Percentiles rank a stretch among this genome's conserved stretches.
Evolutionary conservation across 2,329 filamentous ascomycete genomes (phyloP).

Genomic region (Penicillium sp.): DNA sequence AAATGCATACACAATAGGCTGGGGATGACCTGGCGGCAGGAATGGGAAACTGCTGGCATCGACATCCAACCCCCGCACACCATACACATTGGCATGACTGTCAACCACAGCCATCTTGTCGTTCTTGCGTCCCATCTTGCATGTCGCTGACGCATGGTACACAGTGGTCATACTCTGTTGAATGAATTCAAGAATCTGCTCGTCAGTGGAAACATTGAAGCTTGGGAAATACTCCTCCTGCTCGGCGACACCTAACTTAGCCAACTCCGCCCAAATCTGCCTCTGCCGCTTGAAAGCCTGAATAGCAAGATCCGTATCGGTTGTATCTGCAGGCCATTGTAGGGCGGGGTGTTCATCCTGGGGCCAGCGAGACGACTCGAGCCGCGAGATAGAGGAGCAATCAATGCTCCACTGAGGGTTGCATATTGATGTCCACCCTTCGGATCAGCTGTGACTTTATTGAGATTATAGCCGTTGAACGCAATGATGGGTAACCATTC

Average conservation of each 20-base stretch:
- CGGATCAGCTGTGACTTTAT: no score
- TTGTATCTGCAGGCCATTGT: no score
- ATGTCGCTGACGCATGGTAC: conserved; percentile 37
- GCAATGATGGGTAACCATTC: no score
- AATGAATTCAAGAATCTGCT: conserved; percentile 38
- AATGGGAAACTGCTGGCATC: conserved; percentile 36
- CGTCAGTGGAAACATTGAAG: conserved; percentile 38
- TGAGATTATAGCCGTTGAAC: no score
- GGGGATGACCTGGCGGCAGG: conserved; percentile 39
- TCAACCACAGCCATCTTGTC: conserved; percentile 38
- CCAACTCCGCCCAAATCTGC: conserved; percentile 30
- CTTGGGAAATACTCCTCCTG: conserved; percentile 37
- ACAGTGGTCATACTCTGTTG: conserved; percentile 25
- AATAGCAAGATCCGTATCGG: no score
- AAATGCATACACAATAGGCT: conserved; percentile 36
- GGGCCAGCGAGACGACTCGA: no score
- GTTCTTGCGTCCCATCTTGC: conserved; percentile 36
- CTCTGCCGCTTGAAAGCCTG: conserved; percentile 22
- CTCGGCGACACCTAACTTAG: conserved; percentile 19
- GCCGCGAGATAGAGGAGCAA: no score
- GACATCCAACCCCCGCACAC: conserved; percentile 32
- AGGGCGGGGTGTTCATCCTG: no score
- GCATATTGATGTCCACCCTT: no score
- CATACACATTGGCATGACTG: conserved; percentile 29
- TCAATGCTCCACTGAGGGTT: no score